Evolutionary conservation across 768 basidiomycete genomes (phyloP), one percentile per base, ranked within the genome.

Genomic region (Calocybe indica): DNA sequence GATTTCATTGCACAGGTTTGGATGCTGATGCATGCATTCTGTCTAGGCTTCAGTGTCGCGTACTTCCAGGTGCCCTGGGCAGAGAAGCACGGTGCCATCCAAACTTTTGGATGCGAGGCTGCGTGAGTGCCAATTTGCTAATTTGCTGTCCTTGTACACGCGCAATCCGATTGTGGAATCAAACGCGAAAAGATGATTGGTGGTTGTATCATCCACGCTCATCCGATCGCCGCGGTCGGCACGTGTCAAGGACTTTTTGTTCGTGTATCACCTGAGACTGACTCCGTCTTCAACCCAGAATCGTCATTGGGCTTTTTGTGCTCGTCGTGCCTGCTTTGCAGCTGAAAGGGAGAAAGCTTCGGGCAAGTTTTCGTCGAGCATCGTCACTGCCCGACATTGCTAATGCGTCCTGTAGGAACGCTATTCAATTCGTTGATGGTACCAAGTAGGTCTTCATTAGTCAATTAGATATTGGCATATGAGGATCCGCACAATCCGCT

Each of bases 41-140:
- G 1, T 30, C 28, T 35, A 67, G 65, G 66, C 11, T 81, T 80
- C 60, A 70, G 68, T 40, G 77, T 80, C 8, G 77, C 79, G 1
- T 80, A 73, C 57, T 80, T 76, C 62, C 79, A 81, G 53, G 73
- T 80, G 1, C 72, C 73, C 2, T 80, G 79, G 79, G 78, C 78
- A 3, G 54, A 56, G 22, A 71, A 70, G 52, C 54, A 75, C 45
- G 79, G 79, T 28, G 74, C 79, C 2, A 59, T 79, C 30, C 75
- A 79, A 55, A 73, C 75, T 4, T 76, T 78, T 52, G 79, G 79
- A 9, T 66, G 66, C 32, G 79, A 82, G 55, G 77, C 76, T 22
- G 79, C 79, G 63, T 73, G 58, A 54, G 73, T 61, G 2, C 4
- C 45, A 39, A 12, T 35, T n/a, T 28, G 39, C 31, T 30, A 6